Evolutionary conservation across 345 rosid genomes (phyloP).

Genomic region (Clausena lansium): DNA sequence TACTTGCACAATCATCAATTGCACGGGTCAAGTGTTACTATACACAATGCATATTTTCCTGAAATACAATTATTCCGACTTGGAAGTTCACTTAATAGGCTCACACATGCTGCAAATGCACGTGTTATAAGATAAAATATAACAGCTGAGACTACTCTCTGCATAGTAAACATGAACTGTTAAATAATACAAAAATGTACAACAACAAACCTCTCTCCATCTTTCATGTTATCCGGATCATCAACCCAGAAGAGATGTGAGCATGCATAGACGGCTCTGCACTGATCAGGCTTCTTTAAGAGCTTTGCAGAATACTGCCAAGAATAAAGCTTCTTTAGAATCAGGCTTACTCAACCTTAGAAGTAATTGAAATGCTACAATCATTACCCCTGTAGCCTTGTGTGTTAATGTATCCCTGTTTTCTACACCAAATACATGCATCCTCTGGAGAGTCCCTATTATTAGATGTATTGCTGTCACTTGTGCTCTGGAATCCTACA

Average conservation of each 20-base stretch:
- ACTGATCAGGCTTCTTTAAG: slow-evolving; percentile 96
- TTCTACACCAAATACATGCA: slow-evolving; percentile 97
- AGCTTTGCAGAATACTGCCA: slow-evolving; percentile 97
- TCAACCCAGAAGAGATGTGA: slow-evolving; percentile 97
- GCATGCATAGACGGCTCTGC: slow-evolving; percentile 95
- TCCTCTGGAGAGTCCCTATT: slow-evolving; percentile 96
- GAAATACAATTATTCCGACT: not conserved
- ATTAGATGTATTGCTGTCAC: slow-evolving; percentile 88
- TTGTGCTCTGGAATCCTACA: slow-evolving; percentile 92
- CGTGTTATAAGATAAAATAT: not conserved
- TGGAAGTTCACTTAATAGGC: not conserved
- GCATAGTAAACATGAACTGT: not conserved
- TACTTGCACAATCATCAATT: no score
- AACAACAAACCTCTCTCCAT: slow-evolving; percentile 81
- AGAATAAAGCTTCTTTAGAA: slow-evolving; percentile 9
- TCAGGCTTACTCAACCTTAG: slow-evolving; percentile 7
- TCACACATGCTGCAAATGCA: not conserved
- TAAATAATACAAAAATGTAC: not conserved
- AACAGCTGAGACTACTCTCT: not conserved
- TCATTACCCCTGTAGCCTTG: slow-evolving; percentile 91
- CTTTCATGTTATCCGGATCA: slow-evolving; percentile 80
- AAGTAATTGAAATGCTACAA: slow-evolving; percentile 10
- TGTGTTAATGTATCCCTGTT: slow-evolving; percentile 96
- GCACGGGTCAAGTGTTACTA: not conserved
- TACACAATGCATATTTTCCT: not conserved